Evolutionary conservation across 768 basidiomycete genomes (phyloP).

Genomic region (Xerocomellus intermedius): DNA sequence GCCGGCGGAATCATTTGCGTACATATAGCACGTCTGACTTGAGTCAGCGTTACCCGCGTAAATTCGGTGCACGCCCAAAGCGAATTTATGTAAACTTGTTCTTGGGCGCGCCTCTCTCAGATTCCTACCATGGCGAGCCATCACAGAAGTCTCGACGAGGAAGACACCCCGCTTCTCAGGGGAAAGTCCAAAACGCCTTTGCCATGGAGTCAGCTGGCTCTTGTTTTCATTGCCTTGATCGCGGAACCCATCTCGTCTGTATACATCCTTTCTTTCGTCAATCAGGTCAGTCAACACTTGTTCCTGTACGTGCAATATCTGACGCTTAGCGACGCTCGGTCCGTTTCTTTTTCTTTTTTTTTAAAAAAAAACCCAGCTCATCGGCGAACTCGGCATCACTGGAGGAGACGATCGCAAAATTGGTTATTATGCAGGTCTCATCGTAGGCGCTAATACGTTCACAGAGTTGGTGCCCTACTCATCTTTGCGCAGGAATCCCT

Average conservation of each 20-base stretch:
- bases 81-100: no score
- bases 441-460: conserved; percentile 39
- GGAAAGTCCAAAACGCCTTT: conserved; percentile 42
- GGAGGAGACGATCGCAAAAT: conserved; percentile 62
- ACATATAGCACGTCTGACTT: no score
- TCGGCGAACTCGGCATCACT: conserved; percentile 59
- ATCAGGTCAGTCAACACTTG: conserved; percentile 39
- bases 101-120: no score
- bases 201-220: conserved; percentile 48
- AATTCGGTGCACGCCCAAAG: no score
- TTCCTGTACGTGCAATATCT: neutral
- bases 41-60: no score
- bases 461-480: neutral
- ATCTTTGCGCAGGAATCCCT: conserved; percentile 49
- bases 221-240: conserved; percentile 50
- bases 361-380: conserved; percentile 43
- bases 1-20: no score
- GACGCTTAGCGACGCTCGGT: neutral
- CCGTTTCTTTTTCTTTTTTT: no score
- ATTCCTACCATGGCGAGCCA: neutral
- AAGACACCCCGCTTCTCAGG: conserved; percentile 43
- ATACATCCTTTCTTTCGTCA: conserved; percentile 67
- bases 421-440: conserved; percentile 65
- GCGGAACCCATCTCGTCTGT: conserved; percentile 59
- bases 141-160: conserved; percentile 41